phyloP scores from a whole-genome alignment of 441 rosid species.

The Erodium chrysanthum region DNA sequence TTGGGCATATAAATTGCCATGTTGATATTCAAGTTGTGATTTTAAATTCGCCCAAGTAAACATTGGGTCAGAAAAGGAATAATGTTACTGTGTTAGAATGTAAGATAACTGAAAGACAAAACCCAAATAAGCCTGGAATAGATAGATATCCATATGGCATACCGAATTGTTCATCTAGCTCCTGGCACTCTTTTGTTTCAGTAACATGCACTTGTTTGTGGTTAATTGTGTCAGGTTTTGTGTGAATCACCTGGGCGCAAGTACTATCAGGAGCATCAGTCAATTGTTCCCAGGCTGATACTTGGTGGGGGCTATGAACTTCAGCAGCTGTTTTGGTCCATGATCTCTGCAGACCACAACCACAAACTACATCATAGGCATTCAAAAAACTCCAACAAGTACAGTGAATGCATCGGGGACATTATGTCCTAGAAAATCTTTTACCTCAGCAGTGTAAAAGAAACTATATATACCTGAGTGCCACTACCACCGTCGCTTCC shows the following conservation, averaged over 20 bases:
- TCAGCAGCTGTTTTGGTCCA: slow-evolving; percentile 50
- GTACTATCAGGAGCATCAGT: slow-evolving; percentile 55
- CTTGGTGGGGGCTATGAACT: slow-evolving; percentile 38
- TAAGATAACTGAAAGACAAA: not conserved
- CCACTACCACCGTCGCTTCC: slow-evolving; percentile 59
- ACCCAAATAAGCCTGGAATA: not conserved
- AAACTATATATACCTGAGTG: slow-evolving; percentile 37
- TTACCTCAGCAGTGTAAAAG: not conserved
- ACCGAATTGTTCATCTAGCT: slow-evolving; percentile 34
- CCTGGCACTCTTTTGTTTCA: slow-evolving; percentile 23
- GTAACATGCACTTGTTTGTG: slow-evolving; percentile 24
- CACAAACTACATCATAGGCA: not conserved
- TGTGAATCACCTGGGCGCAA: slow-evolving; percentile 51
- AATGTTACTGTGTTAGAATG: not conserved
- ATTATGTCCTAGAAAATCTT: not conserved
- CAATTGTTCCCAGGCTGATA: slow-evolving; percentile 31
- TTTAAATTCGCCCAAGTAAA: slow-evolving; percentile 23
- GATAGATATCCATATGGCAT: not conserved
- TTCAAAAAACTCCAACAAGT: not conserved
- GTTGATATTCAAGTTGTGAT: slow-evolving; percentile 21
- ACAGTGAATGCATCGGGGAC: not conserved
- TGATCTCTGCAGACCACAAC: slow-evolving; percentile 38
- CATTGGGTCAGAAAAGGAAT: slow-evolving; percentile 22
- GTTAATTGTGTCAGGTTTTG: slow-evolving; percentile 36
- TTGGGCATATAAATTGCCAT: slow-evolving; percentile 21